Percentiles rank a stretch among this genome's conserved stretches.
These are phyloP conservation scores for Pythium volutum DNA, from an alignment of 352 stramenopile genomes.

Conservation along the genomic window DNA sequence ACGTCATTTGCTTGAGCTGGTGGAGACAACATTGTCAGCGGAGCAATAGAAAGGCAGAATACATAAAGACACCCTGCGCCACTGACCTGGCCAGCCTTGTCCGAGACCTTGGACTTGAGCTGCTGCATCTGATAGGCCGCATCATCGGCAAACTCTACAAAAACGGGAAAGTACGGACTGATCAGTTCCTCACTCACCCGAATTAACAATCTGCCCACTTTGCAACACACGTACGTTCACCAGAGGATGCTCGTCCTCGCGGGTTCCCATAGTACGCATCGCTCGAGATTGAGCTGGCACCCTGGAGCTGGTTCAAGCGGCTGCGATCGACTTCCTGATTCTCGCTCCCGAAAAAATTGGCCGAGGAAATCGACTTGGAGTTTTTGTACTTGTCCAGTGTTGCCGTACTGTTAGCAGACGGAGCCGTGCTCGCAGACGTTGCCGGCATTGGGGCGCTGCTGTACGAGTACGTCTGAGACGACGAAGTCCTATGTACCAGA, in stretches of 20 bases:
- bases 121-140: slow-evolving; percentile 82
- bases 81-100: slow-evolving; percentile 72
- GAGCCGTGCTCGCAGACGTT: not conserved
- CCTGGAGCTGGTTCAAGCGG: slow-evolving; percentile 73
- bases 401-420: slow-evolving; percentile 25
- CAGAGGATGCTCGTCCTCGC: slow-evolving; percentile 54
- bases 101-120: slow-evolving; percentile 82
- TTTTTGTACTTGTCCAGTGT: slow-evolving; percentile 92
- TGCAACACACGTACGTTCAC: slow-evolving; percentile 50
- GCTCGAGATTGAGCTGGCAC: slow-evolving; percentile 83
- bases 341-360: slow-evolving; percentile 87
- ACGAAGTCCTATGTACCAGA: not conserved
- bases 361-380: slow-evolving; percentile 88
- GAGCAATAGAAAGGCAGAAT: not conserved
- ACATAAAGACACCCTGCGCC: not conserved
- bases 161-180: not conserved
- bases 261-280: slow-evolving; percentile 81
- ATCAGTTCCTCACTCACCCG: not conserved
- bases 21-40: not conserved
- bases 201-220: not conserved
- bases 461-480: slow-evolving; percentile 20
- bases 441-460: slow-evolving; percentile 11
- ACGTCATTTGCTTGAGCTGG: slow-evolving; percentile 89
- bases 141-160: slow-evolving; percentile 50
- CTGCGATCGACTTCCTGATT: slow-evolving; percentile 47